Evolutionary conservation across 2,329 filamentous ascomycete genomes (phyloP), one percentile per base, ranked within the genome.

Genomic region (Teratosphaeriaceae sp.): DNA sequence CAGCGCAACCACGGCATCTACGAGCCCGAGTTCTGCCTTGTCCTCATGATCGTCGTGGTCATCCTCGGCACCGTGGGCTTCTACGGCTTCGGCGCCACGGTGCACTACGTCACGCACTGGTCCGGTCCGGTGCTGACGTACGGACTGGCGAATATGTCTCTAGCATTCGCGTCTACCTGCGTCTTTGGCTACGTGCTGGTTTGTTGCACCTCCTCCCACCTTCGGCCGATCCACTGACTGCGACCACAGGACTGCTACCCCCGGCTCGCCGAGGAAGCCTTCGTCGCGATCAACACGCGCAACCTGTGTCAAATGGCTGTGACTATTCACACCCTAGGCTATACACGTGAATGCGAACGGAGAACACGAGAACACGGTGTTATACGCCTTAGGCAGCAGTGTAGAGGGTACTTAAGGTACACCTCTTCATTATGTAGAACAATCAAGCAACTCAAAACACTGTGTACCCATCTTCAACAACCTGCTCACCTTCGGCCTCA

Each of bases 241-340:
- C 44, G 5, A n/a, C 3, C 6, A 23, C 27, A 50, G 48, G 72
- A 75, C 53, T 65, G 65, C 29, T 70, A 73, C 53, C 68, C 66
- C 20, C 61, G 63, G 18, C 55, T 72, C 42, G 68, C 66, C 22
- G 70, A 72, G 53, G 71, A 73, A 56, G 70, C 70, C 1, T 73
- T 75, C 48, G 72, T 74, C 15, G 71, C 71, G 12, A 72, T 74
- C 56, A 74, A 73, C 44, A 66, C 70, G 4, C 62, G 71, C 40
- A 72, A 73, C 43, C n/a, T n/a, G n/a, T n/a, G n/a, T n/a, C n/a
- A n/a, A n/a, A n/a, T n/a, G n/a, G n/a, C n/a, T n/a, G n/a, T n/a
- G n/a, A n/a, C n/a, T n/a, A n/a, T n/a, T n/a, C n/a, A n/a, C n/a
- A n/a, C n/a, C n/a, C n/a, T n/a, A n/a, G n/a, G n/a, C n/a, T n/a